Conservation (phyloP, 1,284 basidiomycete species). For the Cryptococcus sp. region DNA sequence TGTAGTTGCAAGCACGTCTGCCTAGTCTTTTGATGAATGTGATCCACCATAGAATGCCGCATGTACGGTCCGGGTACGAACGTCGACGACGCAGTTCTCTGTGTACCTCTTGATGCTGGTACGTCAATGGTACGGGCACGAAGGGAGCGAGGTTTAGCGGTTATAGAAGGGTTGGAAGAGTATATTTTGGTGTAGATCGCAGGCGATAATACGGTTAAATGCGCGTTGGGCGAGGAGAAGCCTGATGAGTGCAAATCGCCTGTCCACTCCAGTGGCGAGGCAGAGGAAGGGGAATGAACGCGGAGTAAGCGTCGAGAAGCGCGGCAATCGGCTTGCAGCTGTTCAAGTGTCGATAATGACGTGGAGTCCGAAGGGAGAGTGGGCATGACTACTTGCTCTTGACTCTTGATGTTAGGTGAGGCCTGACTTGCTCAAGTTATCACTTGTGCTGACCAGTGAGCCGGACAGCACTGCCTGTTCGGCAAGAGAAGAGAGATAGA, state of each 20-base stretch:
- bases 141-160: too few relatives aligned
- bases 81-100: too few relatives aligned
- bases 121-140: too few relatives aligned
- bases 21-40: conserved; percentile 24
- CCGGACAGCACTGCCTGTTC: too few relatives aligned
- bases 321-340: neutral
- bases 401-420: conserved; percentile 6
- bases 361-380: conserved; percentile 2
- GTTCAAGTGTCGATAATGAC: neutral
- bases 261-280: conserved; percentile 28
- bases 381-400: too few relatives aligned
- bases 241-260: conserved; percentile 17
- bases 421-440: neutral
- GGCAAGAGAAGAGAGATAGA: too few relatives aligned
- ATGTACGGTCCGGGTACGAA: conserved; percentile 18
- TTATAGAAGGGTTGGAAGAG: neutral
- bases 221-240: conserved; percentile 18
- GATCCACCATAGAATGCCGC: conserved; percentile 35
- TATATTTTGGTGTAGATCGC: too few relatives aligned
- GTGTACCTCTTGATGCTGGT: too few relatives aligned
- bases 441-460: too few relatives aligned
- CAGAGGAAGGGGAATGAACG: conserved; percentile 12
- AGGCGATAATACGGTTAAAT: conserved; percentile 5
- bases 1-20: conserved; percentile 19
- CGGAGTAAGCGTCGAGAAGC: conserved; percentile 18